Base-by-base conservation (phyloP, 352 stramenopile species). In the Phytophthora foliorum region DNA sequence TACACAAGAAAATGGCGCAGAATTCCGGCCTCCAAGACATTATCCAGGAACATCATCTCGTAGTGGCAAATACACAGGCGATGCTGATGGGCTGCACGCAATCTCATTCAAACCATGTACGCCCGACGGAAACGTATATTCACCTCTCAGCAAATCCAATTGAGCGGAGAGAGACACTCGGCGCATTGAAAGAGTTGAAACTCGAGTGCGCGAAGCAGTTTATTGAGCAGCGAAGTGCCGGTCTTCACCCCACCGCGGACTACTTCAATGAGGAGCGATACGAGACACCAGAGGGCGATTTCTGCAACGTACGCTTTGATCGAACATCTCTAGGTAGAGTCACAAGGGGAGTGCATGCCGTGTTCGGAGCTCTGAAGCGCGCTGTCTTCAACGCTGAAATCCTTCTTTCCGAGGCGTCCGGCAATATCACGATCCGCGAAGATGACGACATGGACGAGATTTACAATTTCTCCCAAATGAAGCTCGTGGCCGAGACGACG, bases 291-390 rank as follows among this genome's bases (percentile, higher is more conserved):
- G 57, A 64, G 1, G 70, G 74, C 1, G 79, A 87, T 50, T 81
- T 67, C 36, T 84, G 77, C 54, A 78, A 70, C 32, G 59, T 80
- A 11, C 78, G 77, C 11, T 89, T 86, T 36, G 77, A 82, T 29
- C 54, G 83, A 19, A 72, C 44, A 16, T 22, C 66, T 19, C 65
- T 82, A 3, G 21, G 51, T 21, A 22, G 46, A 24, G 48, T 72
- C 9, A 19, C 10, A 6, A 27, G 64, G 13, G 69, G 62, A 21
- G 68, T 77, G 4, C 46, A 51, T 9, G 38, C 65, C 7, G 75
- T 78, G 41, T 72, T 67, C 24, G 68, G 75, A 36, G 67, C 61
- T 2, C 25, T 80, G 6, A 49, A 64, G 2, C 65, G 60, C 19
- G 61, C 65, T 27, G 17, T 74, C 17, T 71, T 65, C 17, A 75